Base-by-base conservation (phyloP, 2,329 filamentous ascomycete genomes). In the Fonsecaea pedrosoi region DNA sequence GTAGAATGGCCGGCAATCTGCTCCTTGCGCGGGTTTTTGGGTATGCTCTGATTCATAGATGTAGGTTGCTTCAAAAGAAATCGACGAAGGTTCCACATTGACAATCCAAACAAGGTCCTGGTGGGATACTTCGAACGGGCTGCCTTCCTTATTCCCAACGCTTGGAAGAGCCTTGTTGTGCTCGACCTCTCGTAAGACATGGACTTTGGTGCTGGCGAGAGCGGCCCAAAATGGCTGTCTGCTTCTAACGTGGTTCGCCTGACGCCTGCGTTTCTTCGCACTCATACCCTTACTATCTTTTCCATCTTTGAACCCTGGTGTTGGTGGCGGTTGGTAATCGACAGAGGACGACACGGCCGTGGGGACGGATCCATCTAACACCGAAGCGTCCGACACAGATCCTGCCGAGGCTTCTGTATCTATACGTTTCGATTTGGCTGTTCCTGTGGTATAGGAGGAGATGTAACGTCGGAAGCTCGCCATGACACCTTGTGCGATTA, bases 141-240 rank as follows among this genome's bases (percentile, higher is more conserved):
- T 64, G 35, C 70, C 65, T 60, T 68, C 65, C 42, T 64, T 69
- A 50, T 64, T 64, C 9, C 60, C 66, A 12, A 70, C 55, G 40
- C 63, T 66, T 35, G 70, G 69, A 21, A 71, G 68, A 61, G 77
- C 78, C 71, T 86, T 82, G 79, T 91, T 94, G 77, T 96, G 87
- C 80, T 93, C 90, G 73, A 92, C 92, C 79, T 93, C 94, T 81
- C 96, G 95, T 76, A 96, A 89, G 80, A 97, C 92, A 74, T 95
- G 94, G 77, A 97, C 94, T 84, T 97, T 97, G 76, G 94, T 97
- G 81, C 92, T 97, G 60, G 94, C 94, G 73, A 97, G 86, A 56
- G 94, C 94, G 70, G 94, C 92, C 94, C 94, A 97, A 71, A 97
- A 87, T 57, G 94, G 94, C 80, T 97, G 94, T 76, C 92, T 89